Percentiles rank a stretch among this genome's conserved stretches.
These are phyloP conservation scores for Capronia epimyces DNA, from an alignment of 2,329 filamentous ascomycete species.

Conservation along the genomic window DNA sequence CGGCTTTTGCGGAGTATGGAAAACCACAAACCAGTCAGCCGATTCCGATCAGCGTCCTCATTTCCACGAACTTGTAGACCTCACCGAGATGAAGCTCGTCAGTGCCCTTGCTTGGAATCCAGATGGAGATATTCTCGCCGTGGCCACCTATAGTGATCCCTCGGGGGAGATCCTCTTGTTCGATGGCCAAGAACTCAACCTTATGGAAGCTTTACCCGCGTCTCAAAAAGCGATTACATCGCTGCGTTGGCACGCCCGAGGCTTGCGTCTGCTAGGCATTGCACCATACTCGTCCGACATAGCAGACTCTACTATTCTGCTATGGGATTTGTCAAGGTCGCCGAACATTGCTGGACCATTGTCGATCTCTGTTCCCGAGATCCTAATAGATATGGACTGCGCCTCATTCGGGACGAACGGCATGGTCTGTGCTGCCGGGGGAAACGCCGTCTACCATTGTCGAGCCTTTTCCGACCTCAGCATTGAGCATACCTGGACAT, in stretches of 20 bases:
- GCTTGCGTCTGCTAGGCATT: conserved; percentile 39
- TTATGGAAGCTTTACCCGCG: conserved; percentile 42
- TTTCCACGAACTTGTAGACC: conserved; percentile 20
- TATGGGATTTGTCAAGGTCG: conserved; percentile 37
- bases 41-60: conserved; percentile 5
- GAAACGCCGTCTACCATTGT: conserved; percentile 26
- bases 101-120: conserved; percentile 45
- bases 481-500: conserved; percentile 24
- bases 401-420: conserved; percentile 36
- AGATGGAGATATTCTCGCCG: conserved; percentile 41
- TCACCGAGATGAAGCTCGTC: conserved; percentile 32
- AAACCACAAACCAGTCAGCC: conserved; percentile 27
- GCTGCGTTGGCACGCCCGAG: conserved; percentile 39
- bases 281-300: conserved; percentile 37
- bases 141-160: conserved; percentile 43
- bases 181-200: conserved; percentile 39
- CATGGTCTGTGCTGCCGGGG: conserved; percentile 31
- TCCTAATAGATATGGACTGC: conserved; percentile 43
- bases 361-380: conserved; percentile 27
- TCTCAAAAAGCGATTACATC: conserved; percentile 42
- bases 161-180: conserved; percentile 43
- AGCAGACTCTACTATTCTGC: conserved; percentile 31
- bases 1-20: conserved; percentile 44
- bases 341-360: conserved; percentile 21
- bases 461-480: conserved; percentile 22